Evolutionary conservation across 2,329 filamentous ascomycete genomes (phyloP).

Genomic region (Neonectria sp.): DNA sequence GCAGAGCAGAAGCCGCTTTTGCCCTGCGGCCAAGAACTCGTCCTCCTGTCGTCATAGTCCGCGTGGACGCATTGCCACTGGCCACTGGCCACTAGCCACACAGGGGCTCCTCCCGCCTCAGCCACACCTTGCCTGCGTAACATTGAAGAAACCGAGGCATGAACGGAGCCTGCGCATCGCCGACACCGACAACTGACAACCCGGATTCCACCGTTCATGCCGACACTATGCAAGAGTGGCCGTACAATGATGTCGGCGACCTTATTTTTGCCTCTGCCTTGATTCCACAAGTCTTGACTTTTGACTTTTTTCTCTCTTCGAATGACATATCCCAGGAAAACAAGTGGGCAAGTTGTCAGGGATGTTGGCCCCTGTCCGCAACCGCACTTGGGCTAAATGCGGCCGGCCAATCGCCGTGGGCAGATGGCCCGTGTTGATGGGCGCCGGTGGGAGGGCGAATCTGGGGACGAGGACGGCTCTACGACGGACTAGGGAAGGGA

Average conservation of each 20-base stretch:
- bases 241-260: neutral
- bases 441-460: slow-evolving; percentile 7
- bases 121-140: slow-evolving; percentile 26
- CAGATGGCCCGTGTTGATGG: slow-evolving; percentile 15
- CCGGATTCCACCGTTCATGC: neutral
- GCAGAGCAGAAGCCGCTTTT: slow-evolving; percentile 8
- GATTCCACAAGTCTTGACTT: neutral
- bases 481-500: slow-evolving; percentile 4
- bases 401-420: slow-evolving; percentile 35
- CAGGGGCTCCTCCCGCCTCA: slow-evolving; percentile 4
- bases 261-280: slow-evolving; percentile 1
- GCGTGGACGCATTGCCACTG: slow-evolving; percentile 22
- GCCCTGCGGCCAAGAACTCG: slow-evolving; percentile 13
- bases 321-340: slow-evolving; percentile 9
- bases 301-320: neutral
- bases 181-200: slow-evolving; percentile 12
- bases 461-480: slow-evolving; percentile 2
- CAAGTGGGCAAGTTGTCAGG: slow-evolving; percentile 13
- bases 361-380: slow-evolving; percentile 22
- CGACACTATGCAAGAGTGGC: neutral
- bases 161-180: slow-evolving; percentile 11
- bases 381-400: slow-evolving; percentile 23
- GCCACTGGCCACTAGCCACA: slow-evolving; percentile 24
- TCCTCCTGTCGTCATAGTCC: slow-evolving; percentile 25
- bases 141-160: slow-evolving; percentile 14